These are phyloP conservation scores for Priceomyces melissophilus DNA, from an alignment of 805 yeast genomes.

Conservation along the genomic window DNA sequence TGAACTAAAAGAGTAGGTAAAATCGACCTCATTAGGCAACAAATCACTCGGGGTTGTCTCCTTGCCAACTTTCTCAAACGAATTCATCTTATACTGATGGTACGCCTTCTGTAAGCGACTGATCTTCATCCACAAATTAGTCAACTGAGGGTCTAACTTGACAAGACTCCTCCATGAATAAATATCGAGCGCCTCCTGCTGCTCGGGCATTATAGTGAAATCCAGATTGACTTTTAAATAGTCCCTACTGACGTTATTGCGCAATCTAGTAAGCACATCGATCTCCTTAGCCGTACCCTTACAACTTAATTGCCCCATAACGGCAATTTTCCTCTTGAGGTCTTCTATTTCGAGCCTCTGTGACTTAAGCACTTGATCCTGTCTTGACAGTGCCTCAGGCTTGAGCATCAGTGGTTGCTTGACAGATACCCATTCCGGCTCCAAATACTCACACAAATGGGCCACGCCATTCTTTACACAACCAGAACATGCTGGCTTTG, in stretches of 20 bases:
- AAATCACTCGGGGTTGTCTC: constrained; percentile 2
- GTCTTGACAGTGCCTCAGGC: constrained; percentile 10
- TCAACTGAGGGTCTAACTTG: constrained; percentile 37
- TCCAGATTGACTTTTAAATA: constrained; percentile 14
- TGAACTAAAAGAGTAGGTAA: constrained; percentile 15
- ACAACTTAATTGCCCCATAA: constrained; percentile 12
- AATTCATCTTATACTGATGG: constrained; percentile 31
- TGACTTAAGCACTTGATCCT: constrained; percentile 19
- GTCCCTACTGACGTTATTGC: constrained; percentile 4
- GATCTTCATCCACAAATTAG: constrained; percentile 39
- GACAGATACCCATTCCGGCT: constrained; percentile 32
- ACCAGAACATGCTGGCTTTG: constrained; percentile 38
- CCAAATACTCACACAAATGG: constrained; percentile 38
- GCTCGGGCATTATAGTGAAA: not conserved
- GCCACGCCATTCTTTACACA: constrained; percentile 39
- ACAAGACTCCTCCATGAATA: constrained; percentile 40
- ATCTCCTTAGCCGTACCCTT: constrained; percentile 13
- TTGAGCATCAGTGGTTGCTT: constrained; percentile 15
- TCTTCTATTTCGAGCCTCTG: constrained; percentile 32
- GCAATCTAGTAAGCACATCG: constrained; percentile 9
- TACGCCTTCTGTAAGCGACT: constrained; percentile 39
- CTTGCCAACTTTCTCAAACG: constrained; percentile 6
- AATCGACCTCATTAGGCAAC: constrained; percentile 23
- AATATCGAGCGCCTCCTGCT: constrained; percentile 10
- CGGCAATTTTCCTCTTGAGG: constrained; percentile 24